A percentile compares a stretch with the other conserved stretches of the same genome.
phyloP scores from a whole-genome alignment of 2,329 filamentous ascomycete species.

The Colletotrichum somersetense region DNA sequence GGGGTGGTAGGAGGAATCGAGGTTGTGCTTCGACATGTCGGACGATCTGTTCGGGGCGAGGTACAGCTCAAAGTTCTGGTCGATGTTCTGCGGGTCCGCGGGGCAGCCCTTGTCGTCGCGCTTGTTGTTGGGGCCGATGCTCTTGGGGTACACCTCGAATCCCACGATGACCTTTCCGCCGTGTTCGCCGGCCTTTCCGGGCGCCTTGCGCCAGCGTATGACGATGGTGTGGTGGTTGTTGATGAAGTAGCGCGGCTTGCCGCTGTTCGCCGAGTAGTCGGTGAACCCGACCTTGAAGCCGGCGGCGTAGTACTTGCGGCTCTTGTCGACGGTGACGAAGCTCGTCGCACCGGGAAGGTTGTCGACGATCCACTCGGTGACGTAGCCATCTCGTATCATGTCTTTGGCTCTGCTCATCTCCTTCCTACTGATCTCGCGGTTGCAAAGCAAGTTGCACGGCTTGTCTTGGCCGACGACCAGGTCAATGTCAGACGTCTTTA shows the following conservation, averaged over 20 bases:
- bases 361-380: slow-evolving; percentile 95
- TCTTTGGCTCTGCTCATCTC: slow-evolving; percentile 77
- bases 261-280: slow-evolving; percentile 71
- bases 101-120: slow-evolving; percentile 77
- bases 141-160: slow-evolving; percentile 92
- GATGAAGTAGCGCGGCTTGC: slow-evolving; percentile 76
- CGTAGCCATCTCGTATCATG: slow-evolving; percentile 82
- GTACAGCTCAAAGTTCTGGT: slow-evolving; percentile 76
- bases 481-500: slow-evolving; percentile 86
- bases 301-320: slow-evolving; percentile 87
- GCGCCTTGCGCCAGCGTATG: slow-evolving; percentile 80
- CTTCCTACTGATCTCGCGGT: slow-evolving; percentile 71
- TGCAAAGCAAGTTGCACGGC: slow-evolving; percentile 80
- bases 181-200: slow-evolving; percentile 74
- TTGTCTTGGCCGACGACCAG: slow-evolving; percentile 82
- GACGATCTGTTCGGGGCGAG: slow-evolving; percentile 73
- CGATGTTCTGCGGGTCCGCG: slow-evolving; percentile 71
- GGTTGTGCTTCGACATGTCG: slow-evolving; percentile 60
- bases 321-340: slow-evolving; percentile 88
- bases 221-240: slow-evolving; percentile 93
- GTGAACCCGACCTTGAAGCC: slow-evolving; percentile 90
- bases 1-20: slow-evolving; percentile 70
- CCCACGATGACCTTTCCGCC: slow-evolving; percentile 86
- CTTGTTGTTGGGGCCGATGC: slow-evolving; percentile 72
- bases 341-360: slow-evolving; percentile 90